Percentiles rank a stretch among this genome's conserved stretches.
Evolutionary conservation across 2,329 filamentous ascomycete species (phyloP).

Genomic region (Xylariaceae sp.): DNA sequence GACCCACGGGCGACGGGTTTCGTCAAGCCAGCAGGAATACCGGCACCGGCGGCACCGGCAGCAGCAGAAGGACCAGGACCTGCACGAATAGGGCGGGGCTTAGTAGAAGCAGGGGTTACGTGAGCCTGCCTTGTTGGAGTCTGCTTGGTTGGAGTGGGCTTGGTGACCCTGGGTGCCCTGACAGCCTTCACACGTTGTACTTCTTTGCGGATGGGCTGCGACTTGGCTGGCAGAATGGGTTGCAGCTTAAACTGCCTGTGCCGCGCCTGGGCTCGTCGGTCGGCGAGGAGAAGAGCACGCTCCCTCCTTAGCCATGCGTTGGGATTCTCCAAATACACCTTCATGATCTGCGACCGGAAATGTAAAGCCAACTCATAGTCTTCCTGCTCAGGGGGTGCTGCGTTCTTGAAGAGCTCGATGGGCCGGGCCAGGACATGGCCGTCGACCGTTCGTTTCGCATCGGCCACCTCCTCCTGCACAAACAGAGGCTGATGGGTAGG

Average conservation of each 20-base stretch:
- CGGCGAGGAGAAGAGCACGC: constrained; percentile 45
- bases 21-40: constrained; percentile 18
- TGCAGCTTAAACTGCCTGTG: constrained; percentile 36
- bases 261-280: constrained; percentile 42
- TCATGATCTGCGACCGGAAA: constrained; percentile 51
- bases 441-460: constrained; percentile 46
- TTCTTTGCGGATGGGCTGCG: constrained; percentile 31
- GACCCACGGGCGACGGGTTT: constrained; percentile 31
- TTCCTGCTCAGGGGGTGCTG: constrained; percentile 46
- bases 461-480: constrained; percentile 38
- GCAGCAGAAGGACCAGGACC: constrained; percentile 23
- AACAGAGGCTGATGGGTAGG: constrained; percentile 50
- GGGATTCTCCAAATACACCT: constrained; percentile 42
- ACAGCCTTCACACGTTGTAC: constrained; percentile 34
- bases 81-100: constrained; percentile 32
- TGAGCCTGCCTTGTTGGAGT: constrained; percentile 20
- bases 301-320: constrained; percentile 48
- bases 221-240: constrained; percentile 43
- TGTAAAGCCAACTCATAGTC: constrained; percentile 52
- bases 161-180: constrained; percentile 31
- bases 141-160: constrained; percentile 20
- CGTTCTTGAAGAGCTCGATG: constrained; percentile 39
- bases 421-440: constrained; percentile 47
- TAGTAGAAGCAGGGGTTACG: constrained; percentile 20
- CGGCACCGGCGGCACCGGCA: not conserved